Conservation (phyloP, 148 eudicot genomes). For the Talinum fruticosum region DNA sequence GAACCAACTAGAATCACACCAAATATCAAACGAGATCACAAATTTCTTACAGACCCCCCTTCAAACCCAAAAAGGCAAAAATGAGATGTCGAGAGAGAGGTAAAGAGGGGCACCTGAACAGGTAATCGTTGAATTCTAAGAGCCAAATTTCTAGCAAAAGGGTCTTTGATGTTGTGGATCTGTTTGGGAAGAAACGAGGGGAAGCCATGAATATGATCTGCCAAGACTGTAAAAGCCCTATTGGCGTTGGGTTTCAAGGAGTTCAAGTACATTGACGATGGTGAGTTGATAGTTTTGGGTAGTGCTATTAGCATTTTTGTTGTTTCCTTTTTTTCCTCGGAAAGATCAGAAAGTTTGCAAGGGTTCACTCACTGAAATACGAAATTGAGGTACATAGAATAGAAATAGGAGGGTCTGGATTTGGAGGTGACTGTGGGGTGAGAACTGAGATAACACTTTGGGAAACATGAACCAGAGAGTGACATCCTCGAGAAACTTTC, state of each 20-base stretch:
- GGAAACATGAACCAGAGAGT: too few species aligned
- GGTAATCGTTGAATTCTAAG: constrained; percentile 68
- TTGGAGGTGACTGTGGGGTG: too few species aligned
- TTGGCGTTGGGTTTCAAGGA: constrained; percentile 2
- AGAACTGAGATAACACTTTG: too few species aligned
- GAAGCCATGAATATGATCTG: constrained; percentile 30
- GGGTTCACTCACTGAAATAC: too few species aligned
- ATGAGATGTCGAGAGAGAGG: background rate
- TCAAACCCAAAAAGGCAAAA: too few species aligned
- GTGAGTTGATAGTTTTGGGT: background rate
- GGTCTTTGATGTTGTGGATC: constrained; percentile 66
- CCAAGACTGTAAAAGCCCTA: constrained; percentile 20
- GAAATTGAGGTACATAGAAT: too few species aligned
- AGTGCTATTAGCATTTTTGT: background rate
- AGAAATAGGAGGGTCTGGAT: too few species aligned
- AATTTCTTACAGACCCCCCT: background rate
- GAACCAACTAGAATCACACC: background rate
- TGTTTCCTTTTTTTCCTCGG: background rate
- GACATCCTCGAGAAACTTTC: too few species aligned
- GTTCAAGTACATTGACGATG: constrained; percentile 16
- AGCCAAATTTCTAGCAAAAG: constrained; percentile 72
- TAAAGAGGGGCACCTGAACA: constrained; percentile 48
- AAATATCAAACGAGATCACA: background rate
- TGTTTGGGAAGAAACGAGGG: constrained; percentile 80
- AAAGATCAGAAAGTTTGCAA: background rate